Base-by-base conservation (phyloP, 345 rosid genomes). In the Diplotaxis tenuifolia region DNA sequence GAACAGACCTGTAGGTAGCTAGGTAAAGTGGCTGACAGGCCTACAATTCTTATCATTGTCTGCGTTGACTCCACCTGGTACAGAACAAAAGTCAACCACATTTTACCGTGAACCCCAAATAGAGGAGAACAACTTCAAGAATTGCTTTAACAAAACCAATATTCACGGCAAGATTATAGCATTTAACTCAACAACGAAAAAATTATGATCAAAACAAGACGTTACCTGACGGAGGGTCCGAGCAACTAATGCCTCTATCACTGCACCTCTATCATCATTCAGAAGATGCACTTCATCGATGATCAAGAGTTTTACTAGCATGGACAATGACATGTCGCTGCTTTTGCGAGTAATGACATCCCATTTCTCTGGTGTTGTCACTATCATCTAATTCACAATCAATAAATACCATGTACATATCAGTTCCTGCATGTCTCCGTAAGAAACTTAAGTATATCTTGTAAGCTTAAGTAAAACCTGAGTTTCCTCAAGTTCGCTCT, bases 331-430 rank as follows among this genome's bases (percentile, higher is more conserved):
- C 98, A 94, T 94, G 77, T 94, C 98, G 62, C 98, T 94, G 87
- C 96, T 94, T 81, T 94, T 94, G 76, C 98, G 97, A 69, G 98
- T 91, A 82, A 94, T 94, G 72, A 94, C 98, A 89, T 94, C 98
- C 98, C 98, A 94, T 82, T 94, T 94, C 85, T 94, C 98, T 52
- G 98, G 98, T 22, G 98, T 94, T 69, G 98, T 94, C 73, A 94
- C 98, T 73, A 94, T 94, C 98, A 94, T 94, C 98, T 94, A 81
- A 83, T 74, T 47, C 72, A 79, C 36, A 72, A 71, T 55, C 64
- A 67, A 16, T 52, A 22, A 70, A 40, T 15, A 47, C 61, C 14
- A 42, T 61, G 65, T 53, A 77, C 28, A 63, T 57, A 65, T 71
- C 61, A 77, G 63, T 53, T 68, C 21, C 2, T 40, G 65, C 64